phyloP scores from a whole-genome alignment of 257 asterid genomes.

The Primulina huaijiensis region DNA sequence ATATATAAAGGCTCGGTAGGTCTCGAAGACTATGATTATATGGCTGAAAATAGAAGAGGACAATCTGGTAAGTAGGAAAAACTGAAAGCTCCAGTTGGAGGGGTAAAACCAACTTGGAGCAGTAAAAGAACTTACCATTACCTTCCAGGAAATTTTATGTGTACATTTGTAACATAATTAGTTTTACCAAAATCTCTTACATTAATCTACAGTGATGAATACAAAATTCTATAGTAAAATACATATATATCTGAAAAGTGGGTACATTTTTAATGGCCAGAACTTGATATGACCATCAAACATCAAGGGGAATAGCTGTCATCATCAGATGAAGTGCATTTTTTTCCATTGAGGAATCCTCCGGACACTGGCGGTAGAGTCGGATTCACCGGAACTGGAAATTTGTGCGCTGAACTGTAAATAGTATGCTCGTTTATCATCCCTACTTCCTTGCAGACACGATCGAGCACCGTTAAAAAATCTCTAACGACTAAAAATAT shows the following conservation, averaged over 20 bases:
- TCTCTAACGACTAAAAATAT: slow-evolving; percentile 94
- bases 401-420: slow-evolving; percentile 65
- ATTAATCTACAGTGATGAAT: not conserved
- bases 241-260: not conserved
- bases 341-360: slow-evolving; percentile 37
- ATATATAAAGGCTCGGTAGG: no score
- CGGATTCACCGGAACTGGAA: slow-evolving; percentile 90
- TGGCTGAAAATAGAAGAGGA: no score
- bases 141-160: not conserved
- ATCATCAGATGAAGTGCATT: slow-evolving; percentile 41
- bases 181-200: not conserved
- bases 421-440: slow-evolving; percentile 76
- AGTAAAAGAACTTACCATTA: not conserved
- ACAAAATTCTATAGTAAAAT: not conserved
- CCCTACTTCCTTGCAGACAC: slow-evolving; percentile 93
- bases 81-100: no score
- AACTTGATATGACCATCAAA: slow-evolving; percentile 3
- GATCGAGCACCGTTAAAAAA: slow-evolving; percentile 65
- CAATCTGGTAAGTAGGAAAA: no score
- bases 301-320: slow-evolving; percentile 39
- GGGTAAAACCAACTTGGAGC: no score
- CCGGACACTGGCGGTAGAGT: slow-evolving; percentile 53
- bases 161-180: not conserved
- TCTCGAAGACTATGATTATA: no score
- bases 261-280: not conserved